Conservation (phyloP, 2,329 filamentous ascomycete species). For the Amylocarpus encephaloides region DNA sequence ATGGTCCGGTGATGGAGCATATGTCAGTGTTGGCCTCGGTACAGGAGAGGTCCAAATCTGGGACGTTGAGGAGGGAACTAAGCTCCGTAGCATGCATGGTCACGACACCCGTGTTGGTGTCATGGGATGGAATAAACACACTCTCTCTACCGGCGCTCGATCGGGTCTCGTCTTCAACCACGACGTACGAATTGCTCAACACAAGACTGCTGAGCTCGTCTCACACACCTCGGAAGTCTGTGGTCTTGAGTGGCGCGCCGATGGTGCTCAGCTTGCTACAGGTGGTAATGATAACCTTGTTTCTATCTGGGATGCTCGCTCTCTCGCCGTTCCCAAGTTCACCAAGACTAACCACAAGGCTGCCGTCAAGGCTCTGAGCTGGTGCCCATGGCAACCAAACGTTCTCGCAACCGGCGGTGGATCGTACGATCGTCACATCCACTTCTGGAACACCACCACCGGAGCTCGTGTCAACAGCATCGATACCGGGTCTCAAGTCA, state of each 20-base stretch:
- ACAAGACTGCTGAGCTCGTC: slow-evolving; percentile 96
- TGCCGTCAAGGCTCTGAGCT: slow-evolving; percentile 94
- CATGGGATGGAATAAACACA: slow-evolving; percentile 99
- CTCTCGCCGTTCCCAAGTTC: slow-evolving; percentile 90
- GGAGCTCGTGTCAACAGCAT: slow-evolving; percentile 98
- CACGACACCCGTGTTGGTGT: slow-evolving; percentile 95
- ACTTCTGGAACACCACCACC: slow-evolving; percentile 99
- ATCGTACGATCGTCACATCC: slow-evolving; percentile 94
- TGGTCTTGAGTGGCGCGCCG: slow-evolving; percentile 93
- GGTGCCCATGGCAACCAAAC: slow-evolving; percentile 99
- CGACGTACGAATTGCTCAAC: slow-evolving; percentile 92
- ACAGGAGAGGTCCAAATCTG: slow-evolving; percentile 98
- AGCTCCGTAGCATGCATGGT: slow-evolving; percentile 97
- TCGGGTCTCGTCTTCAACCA: slow-evolving; percentile 97
- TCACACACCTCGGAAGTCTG: slow-evolving; percentile 98
- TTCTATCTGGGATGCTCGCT: slow-evolving; percentile 97
- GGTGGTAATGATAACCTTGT: slow-evolving; percentile 99
- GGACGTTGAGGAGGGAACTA: slow-evolving; percentile 91
- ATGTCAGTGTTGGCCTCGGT: slow-evolving; percentile 90
- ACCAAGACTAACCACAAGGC: slow-evolving; percentile 99
- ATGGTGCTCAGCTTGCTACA: slow-evolving; percentile 93
- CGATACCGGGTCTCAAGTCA: slow-evolving; percentile 96
- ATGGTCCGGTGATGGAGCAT: slow-evolving; percentile 95
- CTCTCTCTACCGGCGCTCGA: slow-evolving; percentile 88
- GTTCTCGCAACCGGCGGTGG: slow-evolving; percentile 93